A percentile compares a stretch with the other conserved stretches of the same genome.
These are phyloP conservation scores for Xanthoconium purpureum DNA, from an alignment of 768 basidiomycete species.

Conservation along the genomic window DNA sequence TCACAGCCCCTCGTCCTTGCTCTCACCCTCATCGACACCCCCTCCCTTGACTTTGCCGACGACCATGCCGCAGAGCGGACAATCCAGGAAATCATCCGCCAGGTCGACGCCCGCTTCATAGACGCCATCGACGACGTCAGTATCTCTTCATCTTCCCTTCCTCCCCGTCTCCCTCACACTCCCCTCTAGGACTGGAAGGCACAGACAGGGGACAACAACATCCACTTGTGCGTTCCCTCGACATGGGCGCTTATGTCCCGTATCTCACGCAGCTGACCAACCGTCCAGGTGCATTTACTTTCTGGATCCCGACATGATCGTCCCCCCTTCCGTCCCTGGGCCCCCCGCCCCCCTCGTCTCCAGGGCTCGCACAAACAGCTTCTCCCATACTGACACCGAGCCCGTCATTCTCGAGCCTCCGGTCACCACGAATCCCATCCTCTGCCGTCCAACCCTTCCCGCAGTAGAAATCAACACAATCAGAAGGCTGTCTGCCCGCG, in stretches of 20 bases:
- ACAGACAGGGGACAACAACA: slow-evolving; percentile 68
- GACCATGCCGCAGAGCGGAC: slow-evolving; percentile 60
- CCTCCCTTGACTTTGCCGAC: slow-evolving; percentile 73
- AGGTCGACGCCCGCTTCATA: slow-evolving; percentile 68
- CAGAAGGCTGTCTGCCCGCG: slow-evolving; percentile 72
- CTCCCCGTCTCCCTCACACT: slow-evolving; percentile 17
- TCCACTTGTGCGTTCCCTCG: slow-evolving; percentile 63
- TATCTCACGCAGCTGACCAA: slow-evolving; percentile 18
- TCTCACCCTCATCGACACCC: slow-evolving; percentile 79
- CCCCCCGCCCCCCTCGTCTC: slow-evolving; percentile 67
- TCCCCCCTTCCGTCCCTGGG: slow-evolving; percentile 64
- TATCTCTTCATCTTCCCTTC: slow-evolving; percentile 27
- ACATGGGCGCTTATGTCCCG: slow-evolving; percentile 30
- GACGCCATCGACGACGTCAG: slow-evolving; percentile 79
- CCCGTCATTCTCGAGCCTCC: slow-evolving; percentile 81
- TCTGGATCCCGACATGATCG: slow-evolving; percentile 78
- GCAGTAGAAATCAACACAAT: slow-evolving; percentile 72
- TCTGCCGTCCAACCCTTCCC: slow-evolving; percentile 66
- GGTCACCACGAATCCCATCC: slow-evolving; percentile 66
- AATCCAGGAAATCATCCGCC: slow-evolving; percentile 63
- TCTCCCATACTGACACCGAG: slow-evolving; percentile 68
- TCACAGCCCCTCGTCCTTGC: slow-evolving; percentile 48
- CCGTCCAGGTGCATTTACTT: slow-evolving; percentile 76
- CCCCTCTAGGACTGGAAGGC: slow-evolving; percentile 64
- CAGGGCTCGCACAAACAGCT: slow-evolving; percentile 66